A percentile compares a stretch with the other conserved stretches of the same genome.
Conservation (phyloP, 2,329 filamentous ascomycete genomes). For the Passalora sequoiae region DNA sequence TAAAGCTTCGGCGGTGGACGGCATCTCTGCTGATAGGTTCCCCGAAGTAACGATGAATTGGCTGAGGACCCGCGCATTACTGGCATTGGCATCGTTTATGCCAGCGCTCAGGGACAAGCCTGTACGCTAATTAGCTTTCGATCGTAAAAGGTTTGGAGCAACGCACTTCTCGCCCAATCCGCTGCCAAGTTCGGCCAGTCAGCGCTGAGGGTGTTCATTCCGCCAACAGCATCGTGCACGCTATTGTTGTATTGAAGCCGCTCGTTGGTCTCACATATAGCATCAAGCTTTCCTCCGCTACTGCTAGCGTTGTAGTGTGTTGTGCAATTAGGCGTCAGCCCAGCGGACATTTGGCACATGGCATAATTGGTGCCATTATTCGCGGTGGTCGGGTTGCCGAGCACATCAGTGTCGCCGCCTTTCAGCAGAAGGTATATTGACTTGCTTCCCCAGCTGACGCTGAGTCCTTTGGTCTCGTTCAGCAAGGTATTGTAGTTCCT, state of each 20-base stretch:
- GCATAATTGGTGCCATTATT: constrained; percentile 48
- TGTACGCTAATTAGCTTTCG: too few relatives aligned
- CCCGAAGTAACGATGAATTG: constrained; percentile 38
- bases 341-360: constrained; percentile 63
- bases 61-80: constrained; percentile 42
- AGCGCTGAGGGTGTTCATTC: constrained; percentile 37
- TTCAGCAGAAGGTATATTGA: constrained; percentile 64
- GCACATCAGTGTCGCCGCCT: constrained; percentile 18
- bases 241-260: constrained; percentile 51
- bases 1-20: constrained; percentile 68
- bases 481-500: constrained; percentile 57
- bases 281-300: constrained; percentile 54
- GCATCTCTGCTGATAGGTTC: constrained; percentile 47
- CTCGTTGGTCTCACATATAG: constrained; percentile 58
- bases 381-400: neutral
- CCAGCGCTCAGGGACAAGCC: constrained; percentile 41
- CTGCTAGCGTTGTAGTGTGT: constrained; percentile 49
- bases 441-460: constrained; percentile 38
- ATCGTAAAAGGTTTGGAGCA: too few relatives aligned
- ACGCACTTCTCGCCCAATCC: constrained; percentile 39
- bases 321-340: constrained; percentile 60
- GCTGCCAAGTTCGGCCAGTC: constrained; percentile 44
- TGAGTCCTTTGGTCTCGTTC: constrained; percentile 43
- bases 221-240: constrained; percentile 50
- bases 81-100: constrained; percentile 40